Base-by-base conservation (phyloP, 2,329 filamentous ascomycete genomes). In the Rutstroemia sp. region DNA sequence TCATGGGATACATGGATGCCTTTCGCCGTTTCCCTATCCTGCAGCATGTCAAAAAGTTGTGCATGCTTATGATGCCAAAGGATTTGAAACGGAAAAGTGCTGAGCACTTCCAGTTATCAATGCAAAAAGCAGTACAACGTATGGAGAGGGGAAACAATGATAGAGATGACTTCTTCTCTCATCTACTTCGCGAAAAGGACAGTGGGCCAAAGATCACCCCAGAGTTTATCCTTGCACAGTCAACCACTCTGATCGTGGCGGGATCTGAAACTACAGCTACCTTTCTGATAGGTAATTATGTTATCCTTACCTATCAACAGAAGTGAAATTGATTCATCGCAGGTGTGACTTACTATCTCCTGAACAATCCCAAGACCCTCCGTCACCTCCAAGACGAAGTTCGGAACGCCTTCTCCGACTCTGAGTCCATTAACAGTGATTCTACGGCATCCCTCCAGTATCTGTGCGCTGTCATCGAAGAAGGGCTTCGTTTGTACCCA, bases 101-200 rank as follows among this genome's bases (percentile, higher is more conserved):
- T 30, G 7, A 27, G 19, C 53, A 56, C 25, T 44, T 51, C 38
- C 25, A 44, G 10, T 30, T 40, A 16, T 38, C 53, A 23, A 51
- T 56, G 47, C 17, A 45, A 51, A 56, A 56, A 51, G 47, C 53
- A 45, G 30, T 23, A 5, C 39, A 38, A 34, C 47, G 47, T 10
- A 51, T 56, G 38, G 39, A 56, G 19, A 40, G 53, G 27, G 53
- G 27, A 21, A 44, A 51, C 25, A 45, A 36, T 12, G 27, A 51
- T n/a, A 48, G 30, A 23, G 54, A 56, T n/a, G 54, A 56, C 36
- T 52, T 55, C 14, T 56, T 52, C 34, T 56, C 54, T 16, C 48
- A 56, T 38, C 40, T 52, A 30, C 16, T 47, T 6, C 39, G 42
- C 4, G 30, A 56, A 19, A 52, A 47, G 23, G 48, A 52, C 3